Conservation (phyloP, 768 basidiomycete species). For the Suillus discolor region DNA sequence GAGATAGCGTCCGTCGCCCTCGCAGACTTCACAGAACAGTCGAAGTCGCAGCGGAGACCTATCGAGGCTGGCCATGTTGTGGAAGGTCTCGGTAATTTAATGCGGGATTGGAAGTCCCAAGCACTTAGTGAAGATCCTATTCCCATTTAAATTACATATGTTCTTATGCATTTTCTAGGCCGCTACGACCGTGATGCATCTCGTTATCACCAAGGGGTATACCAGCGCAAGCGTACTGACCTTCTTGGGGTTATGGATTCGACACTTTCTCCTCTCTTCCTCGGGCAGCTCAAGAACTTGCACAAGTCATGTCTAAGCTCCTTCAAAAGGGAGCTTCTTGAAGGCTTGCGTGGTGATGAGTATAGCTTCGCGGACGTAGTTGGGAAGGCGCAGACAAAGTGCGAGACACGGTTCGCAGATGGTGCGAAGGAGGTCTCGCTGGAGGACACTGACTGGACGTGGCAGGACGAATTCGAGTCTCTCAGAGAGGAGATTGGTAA, state of each 20-base stretch:
- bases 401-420: constrained; percentile 64
- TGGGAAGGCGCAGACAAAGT: constrained; percentile 54
- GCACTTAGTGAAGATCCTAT: constrained; percentile 63
- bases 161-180: constrained; percentile 43
- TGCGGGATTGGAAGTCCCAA: constrained; percentile 76
- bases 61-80: constrained; percentile 89
- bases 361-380: constrained; percentile 93
- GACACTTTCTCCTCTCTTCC: constrained; percentile 82
- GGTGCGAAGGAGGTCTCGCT: constrained; percentile 73
- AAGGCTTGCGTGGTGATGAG: constrained; percentile 73
- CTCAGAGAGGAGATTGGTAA: constrained; percentile 77
- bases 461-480: constrained; percentile 77
- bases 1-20: constrained; percentile 87
- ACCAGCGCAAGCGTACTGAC: constrained; percentile 86
- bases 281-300: constrained; percentile 95
- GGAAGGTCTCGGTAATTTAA: constrained; percentile 78
- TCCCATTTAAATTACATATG: background rate
- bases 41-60: constrained; percentile 79
- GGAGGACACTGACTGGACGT: constrained; percentile 76
- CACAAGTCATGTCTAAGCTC: constrained; percentile 78
- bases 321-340: constrained; percentile 79
- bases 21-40: constrained; percentile 79
- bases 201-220: constrained; percentile 95
- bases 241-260: constrained; percentile 75
- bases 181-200: constrained; percentile 95